Base-by-base conservation (phyloP, 176 grass and related monocot species). In the Eragrostis curvula region DNA sequence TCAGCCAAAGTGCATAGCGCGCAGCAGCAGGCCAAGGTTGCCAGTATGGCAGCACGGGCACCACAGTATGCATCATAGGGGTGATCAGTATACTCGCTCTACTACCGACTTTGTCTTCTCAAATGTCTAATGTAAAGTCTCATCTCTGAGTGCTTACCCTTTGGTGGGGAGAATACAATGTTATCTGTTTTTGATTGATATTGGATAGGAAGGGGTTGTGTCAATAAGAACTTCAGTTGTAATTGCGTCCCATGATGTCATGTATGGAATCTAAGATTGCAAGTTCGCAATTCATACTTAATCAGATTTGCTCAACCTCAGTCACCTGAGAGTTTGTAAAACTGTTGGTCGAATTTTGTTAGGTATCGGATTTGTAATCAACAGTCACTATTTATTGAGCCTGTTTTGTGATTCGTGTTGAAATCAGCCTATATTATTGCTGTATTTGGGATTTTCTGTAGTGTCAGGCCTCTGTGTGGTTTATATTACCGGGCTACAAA, bases 11-110 rank as follows among this genome's bases (percentile, higher is more conserved):
- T 91, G n/a, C 84, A 87, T 24, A 71, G 64, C 0, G 85, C 83
- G 9, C 94, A 96, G 56, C 70, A 89, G 51, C 90, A 88, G 79
- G 84, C 94, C 13, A 91, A 93, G 74, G 81, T 91, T 66, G 67
- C 83, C 71, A 89, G 40, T 42, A 93, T 91, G 91, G 86, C 94
- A 0, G 7, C 81, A 21, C 73, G 81, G 86, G 81, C 83, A 62
- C 61, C 86, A 15, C 90, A 87, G 28, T 96, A 91, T 62, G 72
- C 86, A 68, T 91, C 86, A 45, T 92, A 79, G 73, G 74, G 27
- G 29, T 12, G 73, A 80, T 90, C 53, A 77, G 77, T 74, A 80
- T 41, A 49, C 32, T 36, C 32, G 32, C 13, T 74, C 65, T 48
- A 32, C 40, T 14, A 36, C 23, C 8, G 11, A 46, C 65, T 58